Evolutionary conservation across 1,139 yeast species (phyloP).

Genomic region (Debaryomyces udenii): DNA sequence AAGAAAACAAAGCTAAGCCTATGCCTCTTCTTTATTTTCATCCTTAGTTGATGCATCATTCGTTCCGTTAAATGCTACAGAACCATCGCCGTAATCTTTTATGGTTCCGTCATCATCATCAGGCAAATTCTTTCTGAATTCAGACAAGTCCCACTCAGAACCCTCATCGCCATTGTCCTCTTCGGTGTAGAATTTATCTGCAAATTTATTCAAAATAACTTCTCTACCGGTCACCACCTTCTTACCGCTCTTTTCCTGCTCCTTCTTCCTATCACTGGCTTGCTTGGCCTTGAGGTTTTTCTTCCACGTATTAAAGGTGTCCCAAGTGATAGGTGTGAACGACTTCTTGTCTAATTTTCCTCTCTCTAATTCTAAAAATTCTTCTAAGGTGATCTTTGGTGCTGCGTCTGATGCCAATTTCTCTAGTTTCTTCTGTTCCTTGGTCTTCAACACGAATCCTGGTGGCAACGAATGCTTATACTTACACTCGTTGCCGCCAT

Average conservation of each 20-base stretch:
- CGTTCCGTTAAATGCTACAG: slow-evolving; percentile 10
- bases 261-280: slow-evolving; percentile 59
- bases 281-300: slow-evolving; percentile 62
- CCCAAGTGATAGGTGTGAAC: slow-evolving; percentile 86
- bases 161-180: slow-evolving; percentile 51
- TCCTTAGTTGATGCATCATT: slow-evolving; percentile 18
- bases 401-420: slow-evolving; percentile 81
- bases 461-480: slow-evolving; percentile 97
- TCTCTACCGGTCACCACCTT: slow-evolving; percentile 75
- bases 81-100: slow-evolving; percentile 60
- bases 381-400: slow-evolving; percentile 93
- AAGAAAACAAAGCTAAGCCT: slow-evolving; percentile 7
- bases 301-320: slow-evolving; percentile 87
- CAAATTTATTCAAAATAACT: slow-evolving; percentile 71
- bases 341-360: slow-evolving; percentile 74
- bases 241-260: slow-evolving; percentile 49
- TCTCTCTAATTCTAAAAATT: slow-evolving; percentile 93
- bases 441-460: slow-evolving; percentile 94
- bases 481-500: slow-evolving; percentile 90
- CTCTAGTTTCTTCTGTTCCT: slow-evolving; percentile 91
- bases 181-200: slow-evolving; percentile 61
- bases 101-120: slow-evolving; percentile 41
- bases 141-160: slow-evolving; percentile 73
- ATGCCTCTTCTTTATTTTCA: slow-evolving; percentile 1
- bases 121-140: slow-evolving; percentile 54